Conservation (phyloP, 805 yeast genomes). For the Spencermartinsiella europaea region DNA sequence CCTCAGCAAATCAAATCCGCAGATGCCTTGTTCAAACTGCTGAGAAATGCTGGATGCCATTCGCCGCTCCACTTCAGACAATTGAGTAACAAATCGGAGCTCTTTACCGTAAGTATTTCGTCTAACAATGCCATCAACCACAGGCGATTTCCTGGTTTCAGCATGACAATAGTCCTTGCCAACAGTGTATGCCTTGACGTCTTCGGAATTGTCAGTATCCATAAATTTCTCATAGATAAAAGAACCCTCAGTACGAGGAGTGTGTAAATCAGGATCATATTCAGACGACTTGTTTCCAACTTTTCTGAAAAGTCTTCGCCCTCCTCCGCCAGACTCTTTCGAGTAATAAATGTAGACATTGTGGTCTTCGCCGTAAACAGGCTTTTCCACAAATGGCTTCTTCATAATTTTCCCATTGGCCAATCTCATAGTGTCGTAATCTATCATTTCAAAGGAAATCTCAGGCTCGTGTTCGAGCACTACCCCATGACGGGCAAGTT, state of each 20-base stretch:
- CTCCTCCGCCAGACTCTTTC: constrained; percentile 92
- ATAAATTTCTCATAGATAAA: constrained; percentile 89
- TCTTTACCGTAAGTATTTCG: constrained; percentile 98
- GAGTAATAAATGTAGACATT: constrained; percentile 91
- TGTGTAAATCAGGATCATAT: constrained; percentile 71
- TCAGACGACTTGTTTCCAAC: constrained; percentile 97
- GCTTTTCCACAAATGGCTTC: constrained; percentile 97
- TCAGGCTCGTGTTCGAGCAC: constrained; percentile 55
- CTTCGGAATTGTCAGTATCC: constrained; percentile 98
- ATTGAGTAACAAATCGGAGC: constrained; percentile 79
- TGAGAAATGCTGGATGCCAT: constrained; percentile 77
- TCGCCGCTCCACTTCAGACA: constrained; percentile 64
- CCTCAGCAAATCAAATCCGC: constrained; percentile 92
- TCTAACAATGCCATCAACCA: constrained; percentile 97
- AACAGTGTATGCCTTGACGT: constrained; percentile 96
- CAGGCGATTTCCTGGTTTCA: constrained; percentile 97
- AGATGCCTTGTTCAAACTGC: constrained; percentile 84
- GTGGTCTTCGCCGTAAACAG: constrained; percentile 98
- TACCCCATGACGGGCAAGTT: constrained; percentile 59
- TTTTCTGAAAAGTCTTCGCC: constrained; percentile 86
- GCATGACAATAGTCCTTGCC: constrained; percentile 92
- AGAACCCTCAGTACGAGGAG: constrained; percentile 85
- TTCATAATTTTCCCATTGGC: constrained; percentile 67
- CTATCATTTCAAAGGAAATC: constrained; percentile 67
- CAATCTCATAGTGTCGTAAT: constrained; percentile 75